Evolutionary conservation across 1,139 yeast genomes (phyloP), one percentile per base, ranked within the genome.

Genomic region (Geotrichum australiense): DNA sequence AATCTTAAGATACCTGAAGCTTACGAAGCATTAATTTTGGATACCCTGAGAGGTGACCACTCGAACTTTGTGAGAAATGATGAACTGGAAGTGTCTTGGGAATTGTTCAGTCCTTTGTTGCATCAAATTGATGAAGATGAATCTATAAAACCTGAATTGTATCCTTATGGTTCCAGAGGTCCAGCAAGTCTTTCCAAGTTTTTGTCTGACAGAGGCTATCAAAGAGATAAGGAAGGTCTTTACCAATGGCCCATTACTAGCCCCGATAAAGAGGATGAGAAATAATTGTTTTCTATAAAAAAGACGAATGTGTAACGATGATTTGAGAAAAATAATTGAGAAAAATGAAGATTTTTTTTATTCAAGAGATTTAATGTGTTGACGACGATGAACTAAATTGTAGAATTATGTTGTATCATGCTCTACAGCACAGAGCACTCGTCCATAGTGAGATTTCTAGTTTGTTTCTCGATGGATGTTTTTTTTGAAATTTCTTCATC

Each of bases 11-110:
- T 91, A 57, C 97, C 98, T 41, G 96, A 89, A 70, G 98, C 97
- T 38, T 91, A 91, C 65, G 98, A 91, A 69, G 83, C 96, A 2
- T 76, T 91, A 56, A 85, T 91, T 55, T 77, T 94, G 64, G 98
- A 93, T 64, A 84, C 93, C 50, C 68, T 81, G 60, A 73, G 77
- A 54, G 98, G 94, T 47, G 94, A 89, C 65, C 98, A 91, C 67
- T 82, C 97, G 47, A 89, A 89, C 69, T 91, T 93, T 62, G 98
- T 91, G 30, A 82, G 98, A 68, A 96, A 89, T 61, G 99, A 91
- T 62, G 99, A 91, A 68, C 75, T 93, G 61, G 96, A 89, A 48
- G 79, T 81, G 47, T 80, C 94, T 47, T 91, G 99, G 99, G 73
- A 74, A 56, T 69, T 91, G 48, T 89, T 91, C 69, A 89, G 97